Evolutionary conservation across 139 green algal species (phyloP).

Genomic region (Picochlorum costavermella): DNA sequence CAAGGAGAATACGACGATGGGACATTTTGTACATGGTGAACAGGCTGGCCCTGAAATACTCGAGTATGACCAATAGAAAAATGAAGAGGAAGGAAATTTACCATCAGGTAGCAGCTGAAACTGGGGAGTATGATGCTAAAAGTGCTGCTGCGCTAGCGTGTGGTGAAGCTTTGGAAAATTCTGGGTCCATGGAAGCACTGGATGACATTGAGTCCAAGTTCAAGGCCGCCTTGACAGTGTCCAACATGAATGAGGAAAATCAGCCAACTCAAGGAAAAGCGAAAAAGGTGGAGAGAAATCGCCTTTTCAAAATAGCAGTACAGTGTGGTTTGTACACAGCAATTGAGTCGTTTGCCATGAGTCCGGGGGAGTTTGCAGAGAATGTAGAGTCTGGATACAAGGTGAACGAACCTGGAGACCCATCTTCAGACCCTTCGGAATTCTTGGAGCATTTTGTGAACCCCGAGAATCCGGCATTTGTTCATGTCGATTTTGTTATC

Average conservation of each 20-base stretch:
- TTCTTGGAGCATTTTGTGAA: conserved; percentile 23
- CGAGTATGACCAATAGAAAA: conserved; percentile 4
- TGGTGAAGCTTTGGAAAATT: conserved; percentile 20
- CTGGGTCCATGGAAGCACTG: conserved; percentile 24
- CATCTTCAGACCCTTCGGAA: conserved; percentile 8
- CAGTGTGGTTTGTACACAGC: conserved; percentile 28
- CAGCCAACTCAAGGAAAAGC: not conserved
- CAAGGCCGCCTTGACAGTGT: conserved; percentile 12
- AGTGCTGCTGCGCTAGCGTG: conserved; percentile 15
- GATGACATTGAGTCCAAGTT: conserved; percentile 37
- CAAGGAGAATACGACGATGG: conserved; percentile 56
- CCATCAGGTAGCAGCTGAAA: conserved; percentile 15
- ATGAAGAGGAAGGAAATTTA: not conserved
- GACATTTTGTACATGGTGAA: conserved; percentile 58
- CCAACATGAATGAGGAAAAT: not conserved
- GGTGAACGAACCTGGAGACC: conserved; percentile 25
- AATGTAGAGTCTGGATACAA: conserved; percentile 52
- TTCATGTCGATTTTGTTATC: conserved; percentile 26
- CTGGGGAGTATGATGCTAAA: conserved; percentile 3
- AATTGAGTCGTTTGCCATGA: conserved; percentile 20
- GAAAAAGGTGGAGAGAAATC: not conserved
- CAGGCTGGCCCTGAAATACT: conserved; percentile 23
- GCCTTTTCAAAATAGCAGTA: conserved; percentile 2
- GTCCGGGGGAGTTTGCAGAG: conserved; percentile 44
- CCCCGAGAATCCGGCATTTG: conserved; percentile 8